A percentile compares a stretch with the other conserved stretches of the same genome.
These are phyloP conservation scores for Colletotrichum salicis DNA, from an alignment of 2,329 filamentous ascomycete genomes.

Conservation along the genomic window DNA sequence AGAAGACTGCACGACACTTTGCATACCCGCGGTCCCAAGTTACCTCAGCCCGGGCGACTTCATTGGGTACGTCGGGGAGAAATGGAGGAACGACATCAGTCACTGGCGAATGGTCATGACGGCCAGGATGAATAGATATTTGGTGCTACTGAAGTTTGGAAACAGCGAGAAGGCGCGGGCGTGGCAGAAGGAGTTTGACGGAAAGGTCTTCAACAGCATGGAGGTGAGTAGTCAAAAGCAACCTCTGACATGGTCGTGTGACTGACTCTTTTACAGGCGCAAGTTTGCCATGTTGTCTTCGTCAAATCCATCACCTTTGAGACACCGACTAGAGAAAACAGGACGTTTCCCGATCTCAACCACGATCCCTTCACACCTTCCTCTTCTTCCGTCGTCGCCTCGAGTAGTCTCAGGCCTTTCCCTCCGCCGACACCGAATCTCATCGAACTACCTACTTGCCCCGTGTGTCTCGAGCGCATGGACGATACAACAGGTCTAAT, in stretches of 20 bases:
- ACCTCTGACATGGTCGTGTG: background rate
- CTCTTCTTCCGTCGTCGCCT: conserved; percentile 49
- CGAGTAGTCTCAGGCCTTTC: conserved; percentile 65
- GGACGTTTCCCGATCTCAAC: conserved; percentile 67
- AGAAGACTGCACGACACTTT: conserved; percentile 86
- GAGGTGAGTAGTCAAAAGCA: conserved; percentile 67
- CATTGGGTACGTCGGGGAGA: conserved; percentile 89
- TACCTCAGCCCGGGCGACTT: conserved; percentile 94
- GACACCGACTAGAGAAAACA: conserved; percentile 61
- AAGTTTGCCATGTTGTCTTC: conserved; percentile 95
- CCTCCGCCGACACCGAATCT: conserved; percentile 81
- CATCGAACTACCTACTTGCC: conserved; percentile 92
- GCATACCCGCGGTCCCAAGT: conserved; percentile 92
- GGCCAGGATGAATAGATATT: conserved; percentile 86
- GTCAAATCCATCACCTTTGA: conserved; percentile 92
- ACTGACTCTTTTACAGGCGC: conserved; percentile 64
- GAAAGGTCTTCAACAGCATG: conserved; percentile 91
- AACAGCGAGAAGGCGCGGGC: conserved; percentile 77
- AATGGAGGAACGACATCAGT: conserved; percentile 85
- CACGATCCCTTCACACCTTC: conserved; percentile 73
- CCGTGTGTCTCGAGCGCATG: conserved; percentile 97
- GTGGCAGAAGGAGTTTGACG: conserved; percentile 91
- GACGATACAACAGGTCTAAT: conserved; percentile 95
- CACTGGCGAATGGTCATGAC: conserved; percentile 97
- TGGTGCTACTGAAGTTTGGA: conserved; percentile 95